Evolutionary conservation across 139 green algal genomes (phyloP), one percentile per base, ranked within the genome.

Genomic region (Asterochloris sp.): DNA sequence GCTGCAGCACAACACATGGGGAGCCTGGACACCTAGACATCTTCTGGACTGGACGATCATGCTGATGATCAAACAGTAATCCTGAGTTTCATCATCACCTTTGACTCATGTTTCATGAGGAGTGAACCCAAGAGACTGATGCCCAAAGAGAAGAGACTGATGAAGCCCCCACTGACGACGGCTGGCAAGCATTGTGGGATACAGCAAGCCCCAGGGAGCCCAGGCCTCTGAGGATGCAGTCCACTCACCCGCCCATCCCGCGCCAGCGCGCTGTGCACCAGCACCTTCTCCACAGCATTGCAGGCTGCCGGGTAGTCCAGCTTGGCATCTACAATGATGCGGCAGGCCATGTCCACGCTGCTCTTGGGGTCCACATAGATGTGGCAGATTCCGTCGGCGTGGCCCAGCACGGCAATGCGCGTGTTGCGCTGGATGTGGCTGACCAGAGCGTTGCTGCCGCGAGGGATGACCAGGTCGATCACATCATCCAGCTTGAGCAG

Each of bases 361-460:
- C 90, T 93, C 0, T 85, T 89, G 11, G 85, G 83, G 87, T 99
- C 97, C 19, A 99, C 88, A 82, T 98, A 99, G 74, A 98, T 90
- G 88, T 99, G 97, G 92, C 97, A 99, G 86, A 99, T 96, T 82
- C 96, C 97, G 84, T 98, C 97, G 12, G 97, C 97, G 83, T 99
- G 97, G 71, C 97, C 97, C 74, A 99, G 89, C 84, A 99, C 97
- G 0, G 97, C 92, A 84, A 99, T 99, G 75, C 94, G 95, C 13
- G 97, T 99, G 91, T 98, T 95, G 67, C 89, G 76, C 88, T 97
- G 92, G 83, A 97, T 96, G 85, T 96, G 90, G 24, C 73, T 90
- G 69, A 97, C 93, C 76, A 98, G 89, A 14, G 85, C 83, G 86
- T 98, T 99, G 83, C 87, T 91, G 28, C 96, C 96, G 23, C 96